Percentiles rank a stretch among this genome's conserved stretches.
phyloP scores from a whole-genome alignment of 768 basidiomycete species.

The Tephrocybe sp. region DNA sequence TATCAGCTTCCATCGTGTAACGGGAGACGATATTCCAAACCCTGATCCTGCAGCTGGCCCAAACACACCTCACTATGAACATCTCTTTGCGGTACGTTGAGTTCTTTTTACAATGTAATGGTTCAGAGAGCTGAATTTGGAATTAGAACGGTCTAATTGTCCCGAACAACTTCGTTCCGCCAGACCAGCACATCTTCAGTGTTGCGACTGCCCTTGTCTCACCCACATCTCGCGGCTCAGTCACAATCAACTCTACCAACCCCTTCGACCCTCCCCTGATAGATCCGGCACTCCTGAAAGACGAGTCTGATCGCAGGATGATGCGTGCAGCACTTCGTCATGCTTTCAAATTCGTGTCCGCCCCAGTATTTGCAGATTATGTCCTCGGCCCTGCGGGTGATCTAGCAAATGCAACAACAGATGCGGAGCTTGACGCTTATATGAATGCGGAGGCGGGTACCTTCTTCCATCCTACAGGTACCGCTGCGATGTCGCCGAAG shows the following conservation, averaged over 20 bases:
- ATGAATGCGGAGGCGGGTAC: slow-evolving; percentile 21
- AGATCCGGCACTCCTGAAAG: slow-evolving; percentile 11
- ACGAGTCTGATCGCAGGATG: slow-evolving; percentile 9
- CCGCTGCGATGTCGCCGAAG: slow-evolving; percentile 27
- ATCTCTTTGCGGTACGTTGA: slow-evolving; percentile 24
- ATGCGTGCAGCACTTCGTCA: slow-evolving; percentile 14
- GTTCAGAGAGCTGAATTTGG: neutral
- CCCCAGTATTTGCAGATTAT: slow-evolving; percentile 9
- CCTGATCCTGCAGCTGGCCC: slow-evolving; percentile 30
- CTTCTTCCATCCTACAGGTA: slow-evolving; percentile 29
- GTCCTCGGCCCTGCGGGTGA: slow-evolving; percentile 9
- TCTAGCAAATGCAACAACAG: slow-evolving; percentile 16
- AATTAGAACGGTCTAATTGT: slow-evolving; percentile 15
- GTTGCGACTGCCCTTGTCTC: slow-evolving; percentile 21
- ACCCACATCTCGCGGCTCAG: slow-evolving; percentile 29
- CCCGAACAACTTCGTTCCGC: slow-evolving; percentile 11
- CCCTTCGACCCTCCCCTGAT: slow-evolving; percentile 15
- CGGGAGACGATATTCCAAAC: slow-evolving; percentile 15
- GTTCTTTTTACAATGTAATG: neutral
- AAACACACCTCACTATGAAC: slow-evolving; percentile 28
- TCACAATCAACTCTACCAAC: slow-evolving; percentile 12
- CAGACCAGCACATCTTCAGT: slow-evolving; percentile 20
- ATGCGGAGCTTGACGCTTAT: slow-evolving; percentile 25
- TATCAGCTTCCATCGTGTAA: slow-evolving; percentile 28
- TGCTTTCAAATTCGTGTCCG: slow-evolving; percentile 13